A percentile compares a stretch with the other conserved stretches of the same genome.
These are phyloP conservation scores for Anaeramoeba ignava DNA, from an alignment of 78 protist species.

Conservation along the genomic window DNA sequence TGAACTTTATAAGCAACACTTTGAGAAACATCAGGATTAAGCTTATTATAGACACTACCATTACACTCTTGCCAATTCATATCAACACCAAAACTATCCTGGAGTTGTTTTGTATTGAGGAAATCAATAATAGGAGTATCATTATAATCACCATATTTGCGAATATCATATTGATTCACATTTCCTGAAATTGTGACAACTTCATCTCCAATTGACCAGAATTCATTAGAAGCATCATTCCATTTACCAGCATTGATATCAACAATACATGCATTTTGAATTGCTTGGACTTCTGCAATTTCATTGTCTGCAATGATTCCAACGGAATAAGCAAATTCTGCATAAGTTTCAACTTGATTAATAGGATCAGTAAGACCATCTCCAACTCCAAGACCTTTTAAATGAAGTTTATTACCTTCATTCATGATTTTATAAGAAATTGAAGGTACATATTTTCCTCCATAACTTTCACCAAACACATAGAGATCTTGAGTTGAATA, in stretches of 20 bases:
- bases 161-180: background rate
- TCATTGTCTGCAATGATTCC: background rate
- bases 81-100: background rate
- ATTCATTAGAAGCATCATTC: background rate
- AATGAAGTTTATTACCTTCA: background rate
- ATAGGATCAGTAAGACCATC: background rate
- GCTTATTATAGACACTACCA: background rate
- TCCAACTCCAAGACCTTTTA: background rate
- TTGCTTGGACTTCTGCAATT: background rate
- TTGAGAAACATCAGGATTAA: background rate
- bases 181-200: background rate
- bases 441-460: constrained; percentile 1
- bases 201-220: background rate
- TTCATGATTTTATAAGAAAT: background rate
- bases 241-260: background rate
- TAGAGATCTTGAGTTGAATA: no score
- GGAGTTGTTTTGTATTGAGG: background rate
- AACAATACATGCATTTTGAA: background rate
- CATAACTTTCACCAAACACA: no score
- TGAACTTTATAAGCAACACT: background rate
- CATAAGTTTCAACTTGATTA: background rate
- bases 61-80: background rate
- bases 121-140: background rate
- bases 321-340: background rate
- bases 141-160: background rate